Conservation (phyloP, 1,139 yeast species). For the Yamadazyma pseudoaaseri region DNA sequence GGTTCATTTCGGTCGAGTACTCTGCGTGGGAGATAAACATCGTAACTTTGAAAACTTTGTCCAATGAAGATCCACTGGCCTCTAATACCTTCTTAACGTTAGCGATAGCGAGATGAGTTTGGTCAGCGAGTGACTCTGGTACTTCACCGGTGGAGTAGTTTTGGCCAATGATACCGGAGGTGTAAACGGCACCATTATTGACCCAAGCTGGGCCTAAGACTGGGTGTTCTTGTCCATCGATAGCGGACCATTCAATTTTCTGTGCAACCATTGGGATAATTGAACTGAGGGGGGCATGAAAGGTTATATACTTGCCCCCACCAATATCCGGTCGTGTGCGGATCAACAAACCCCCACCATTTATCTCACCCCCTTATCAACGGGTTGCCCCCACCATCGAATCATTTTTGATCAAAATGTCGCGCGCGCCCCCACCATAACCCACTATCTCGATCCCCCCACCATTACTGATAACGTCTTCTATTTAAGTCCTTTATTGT, state of each 20-base stretch:
- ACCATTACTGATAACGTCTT: too few relatives aligned
- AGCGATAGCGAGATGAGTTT: constrained; percentile 45
- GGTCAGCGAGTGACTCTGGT: constrained; percentile 41
- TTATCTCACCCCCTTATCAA: too few relatives aligned
- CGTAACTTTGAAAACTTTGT: constrained; percentile 51
- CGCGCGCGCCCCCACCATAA: too few relatives aligned
- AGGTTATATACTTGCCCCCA: too few relatives aligned
- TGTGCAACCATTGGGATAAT: constrained; percentile 20
- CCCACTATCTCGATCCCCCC: too few relatives aligned
- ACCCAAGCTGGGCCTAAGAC: constrained; percentile 48
- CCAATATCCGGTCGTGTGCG: too few relatives aligned
- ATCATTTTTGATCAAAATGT: too few relatives aligned
- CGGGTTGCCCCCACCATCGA: too few relatives aligned
- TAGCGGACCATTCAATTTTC: constrained; percentile 39
- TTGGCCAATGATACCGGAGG: constrained; percentile 41
- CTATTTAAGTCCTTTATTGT: too few relatives aligned
- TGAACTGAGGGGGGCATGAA: too few relatives aligned
- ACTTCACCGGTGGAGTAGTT: constrained; percentile 32
- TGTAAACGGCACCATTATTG: constrained; percentile 51
- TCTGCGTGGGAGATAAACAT: constrained; percentile 48
- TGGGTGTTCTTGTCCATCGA: constrained; percentile 35
- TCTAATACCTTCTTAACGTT: constrained; percentile 45
- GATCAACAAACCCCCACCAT: too few relatives aligned
- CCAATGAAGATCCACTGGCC: constrained; percentile 49
- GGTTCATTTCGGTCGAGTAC: constrained; percentile 45